A percentile compares a stretch with the other conserved stretches of the same genome.
phyloP scores from a whole-genome alignment of 169 alveolate species.

The Besnoitia besnoiti region DNA sequence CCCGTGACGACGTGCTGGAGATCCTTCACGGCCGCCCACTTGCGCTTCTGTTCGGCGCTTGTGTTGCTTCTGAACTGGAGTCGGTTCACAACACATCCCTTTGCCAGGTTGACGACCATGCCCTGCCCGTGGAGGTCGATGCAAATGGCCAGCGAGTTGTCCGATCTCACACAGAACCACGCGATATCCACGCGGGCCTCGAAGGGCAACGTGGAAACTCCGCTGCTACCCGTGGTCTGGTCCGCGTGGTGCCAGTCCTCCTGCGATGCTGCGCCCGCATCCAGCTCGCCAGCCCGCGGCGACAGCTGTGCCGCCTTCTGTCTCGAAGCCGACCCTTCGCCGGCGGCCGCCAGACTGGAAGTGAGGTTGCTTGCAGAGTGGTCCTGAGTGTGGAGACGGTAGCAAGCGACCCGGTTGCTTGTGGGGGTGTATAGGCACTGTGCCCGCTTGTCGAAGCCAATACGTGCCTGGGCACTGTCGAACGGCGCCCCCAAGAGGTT shows the following conservation, averaged over 20 bases:
- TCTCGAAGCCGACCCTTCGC: neutral
- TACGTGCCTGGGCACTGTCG: conserved; percentile 63
- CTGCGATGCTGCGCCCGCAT: neutral
- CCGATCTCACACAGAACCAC: conserved; percentile 50
- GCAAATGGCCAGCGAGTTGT: conserved; percentile 41
- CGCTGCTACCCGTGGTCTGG: conserved; percentile 43
- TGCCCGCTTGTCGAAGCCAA: conserved; percentile 52
- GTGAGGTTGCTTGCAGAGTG: neutral
- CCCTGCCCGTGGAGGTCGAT: conserved; percentile 59
- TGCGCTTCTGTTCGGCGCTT: conserved; percentile 27
- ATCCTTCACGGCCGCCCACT: conserved; percentile 18
- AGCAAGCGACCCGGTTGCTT: conserved; percentile 59
- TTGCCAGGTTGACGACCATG: conserved; percentile 43
- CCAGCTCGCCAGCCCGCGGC: no score
- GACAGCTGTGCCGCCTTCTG: no score
- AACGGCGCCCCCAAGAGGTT: conserved; percentile 72
- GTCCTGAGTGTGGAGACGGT: conserved; percentile 49
- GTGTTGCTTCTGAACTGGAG: conserved; percentile 46
- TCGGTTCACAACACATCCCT: conserved; percentile 48
- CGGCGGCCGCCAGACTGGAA: neutral
- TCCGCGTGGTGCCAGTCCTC: conserved; percentile 24
- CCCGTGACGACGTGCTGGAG: conserved; percentile 51
- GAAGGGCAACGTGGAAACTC: conserved; percentile 34
- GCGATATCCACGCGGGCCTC: conserved; percentile 43
- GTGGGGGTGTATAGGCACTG: conserved; percentile 51